Evolutionary conservation across 2,329 filamentous ascomycete genomes (phyloP).

Genomic region (Pseudonectria foliicola): DNA sequence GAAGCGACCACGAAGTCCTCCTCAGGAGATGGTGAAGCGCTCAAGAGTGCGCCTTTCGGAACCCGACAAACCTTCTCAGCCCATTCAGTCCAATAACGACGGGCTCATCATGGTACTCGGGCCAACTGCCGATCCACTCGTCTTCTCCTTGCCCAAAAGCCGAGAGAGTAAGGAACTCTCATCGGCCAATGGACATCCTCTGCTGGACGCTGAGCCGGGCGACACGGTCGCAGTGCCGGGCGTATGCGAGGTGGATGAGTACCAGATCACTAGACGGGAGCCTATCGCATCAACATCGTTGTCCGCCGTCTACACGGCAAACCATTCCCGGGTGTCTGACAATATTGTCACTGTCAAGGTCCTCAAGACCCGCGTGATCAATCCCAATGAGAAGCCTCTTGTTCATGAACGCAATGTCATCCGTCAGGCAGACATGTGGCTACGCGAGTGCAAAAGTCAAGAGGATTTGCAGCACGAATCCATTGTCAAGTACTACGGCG

Average conservation of each 20-base stretch:
- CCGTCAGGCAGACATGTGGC: constrained; percentile 52
- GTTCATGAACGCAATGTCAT: constrained; percentile 49
- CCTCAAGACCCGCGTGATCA: constrained; percentile 44
- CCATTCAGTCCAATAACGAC: constrained; percentile 34
- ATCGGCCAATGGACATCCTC: constrained; percentile 38
- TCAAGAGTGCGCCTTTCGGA: constrained; percentile 25
- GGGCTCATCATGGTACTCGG: constrained; percentile 50
- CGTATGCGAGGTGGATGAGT: constrained; percentile 44
- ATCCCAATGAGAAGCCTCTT: constrained; percentile 36
- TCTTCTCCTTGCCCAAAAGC: constrained; percentile 44
- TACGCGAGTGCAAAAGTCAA: constrained; percentile 50
- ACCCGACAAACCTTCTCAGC: constrained; percentile 14
- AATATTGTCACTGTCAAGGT: constrained; percentile 54
- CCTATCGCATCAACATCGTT: constrained; percentile 49
- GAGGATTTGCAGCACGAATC: constrained; percentile 48
- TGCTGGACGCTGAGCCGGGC: constrained; percentile 43
- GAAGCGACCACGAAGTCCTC: constrained; percentile 42
- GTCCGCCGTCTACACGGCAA: constrained; percentile 49
- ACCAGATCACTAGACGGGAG: constrained; percentile 47
- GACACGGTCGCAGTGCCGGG: constrained; percentile 44
- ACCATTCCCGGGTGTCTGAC: constrained; percentile 45
- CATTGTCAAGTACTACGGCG: constrained; percentile 52
- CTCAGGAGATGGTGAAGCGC: constrained; percentile 38
- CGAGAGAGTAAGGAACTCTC: constrained; percentile 41
- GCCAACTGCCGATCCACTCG: constrained; percentile 41